A percentile compares a stretch with the other conserved stretches of the same genome.
Evolutionary conservation across 2,329 filamentous ascomycete genomes (phyloP).

Genomic region (Huntiella decipiens): DNA sequence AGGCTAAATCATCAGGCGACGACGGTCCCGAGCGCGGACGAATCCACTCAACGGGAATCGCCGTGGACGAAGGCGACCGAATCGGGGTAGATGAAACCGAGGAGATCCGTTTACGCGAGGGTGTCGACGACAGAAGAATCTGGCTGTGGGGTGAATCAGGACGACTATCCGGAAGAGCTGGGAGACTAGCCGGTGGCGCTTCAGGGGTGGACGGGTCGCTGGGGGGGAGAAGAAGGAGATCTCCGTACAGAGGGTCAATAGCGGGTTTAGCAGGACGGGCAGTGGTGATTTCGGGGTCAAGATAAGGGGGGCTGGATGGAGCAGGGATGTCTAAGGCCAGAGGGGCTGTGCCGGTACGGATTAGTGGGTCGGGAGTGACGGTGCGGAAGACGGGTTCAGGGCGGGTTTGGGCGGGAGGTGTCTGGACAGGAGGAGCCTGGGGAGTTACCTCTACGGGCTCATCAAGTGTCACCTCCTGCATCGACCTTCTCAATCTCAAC

Average conservation of each 20-base stretch:
- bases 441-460: background rate
- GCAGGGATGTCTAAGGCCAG: background rate
- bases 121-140: background rate
- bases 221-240: conserved; percentile 44
- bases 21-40: conserved; percentile 27
- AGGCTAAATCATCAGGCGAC: conserved; percentile 14
- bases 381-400: background rate
- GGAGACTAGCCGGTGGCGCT: conserved; percentile 21
- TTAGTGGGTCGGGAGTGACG: background rate
- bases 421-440: background rate
- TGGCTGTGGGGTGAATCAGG: conserved; percentile 28
- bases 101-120: too few relatives aligned
- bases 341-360: background rate
- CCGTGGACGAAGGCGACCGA: conserved; percentile 35
- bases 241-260: conserved; percentile 47
- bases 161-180: conserved; percentile 39
- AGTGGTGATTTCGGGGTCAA: conserved; percentile 21
- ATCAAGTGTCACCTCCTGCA: conserved; percentile 15
- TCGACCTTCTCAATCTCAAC: conserved; percentile 45
- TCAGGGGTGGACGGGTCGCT: conserved; percentile 34
- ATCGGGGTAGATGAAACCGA: background rate
- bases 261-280: conserved; percentile 41
- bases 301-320: conserved; percentile 16
- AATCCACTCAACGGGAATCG: conserved; percentile 37
- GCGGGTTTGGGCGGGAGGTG: background rate